These are phyloP conservation scores for Diutina catenulata DNA, from an alignment of 1,139 yeast genomes.

Conservation along the genomic window DNA sequence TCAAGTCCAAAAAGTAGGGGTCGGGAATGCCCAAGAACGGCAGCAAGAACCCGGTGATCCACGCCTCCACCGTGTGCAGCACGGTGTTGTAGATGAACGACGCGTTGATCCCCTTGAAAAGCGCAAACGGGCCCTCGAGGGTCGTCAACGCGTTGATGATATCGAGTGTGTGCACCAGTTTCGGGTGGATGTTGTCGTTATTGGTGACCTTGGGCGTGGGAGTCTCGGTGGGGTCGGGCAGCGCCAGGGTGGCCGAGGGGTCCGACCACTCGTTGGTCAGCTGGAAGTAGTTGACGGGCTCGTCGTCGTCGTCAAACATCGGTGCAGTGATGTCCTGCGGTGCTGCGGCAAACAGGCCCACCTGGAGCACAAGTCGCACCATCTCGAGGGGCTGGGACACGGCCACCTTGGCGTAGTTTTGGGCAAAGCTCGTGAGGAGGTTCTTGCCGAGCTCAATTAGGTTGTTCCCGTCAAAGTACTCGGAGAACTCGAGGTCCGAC, in stretches of 20 bases:
- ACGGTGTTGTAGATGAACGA: conserved; percentile 70
- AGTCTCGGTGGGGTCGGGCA: conserved; percentile 3
- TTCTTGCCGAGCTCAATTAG: conserved; percentile 42
- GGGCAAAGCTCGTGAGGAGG: conserved; percentile 47
- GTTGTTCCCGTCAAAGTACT: conserved; percentile 50
- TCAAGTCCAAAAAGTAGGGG: conserved; percentile 73
- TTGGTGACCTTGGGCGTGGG: conserved; percentile 6
- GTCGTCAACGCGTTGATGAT: conserved; percentile 57
- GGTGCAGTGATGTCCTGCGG: conserved; percentile 5
- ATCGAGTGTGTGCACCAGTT: conserved; percentile 58
- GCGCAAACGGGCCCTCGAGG: conserved; percentile 74
- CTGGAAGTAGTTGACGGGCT: conserved; percentile 38
- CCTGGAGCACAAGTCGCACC: conserved; percentile 66
- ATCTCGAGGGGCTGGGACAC: conserved; percentile 86
- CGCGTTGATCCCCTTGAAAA: conserved; percentile 82
- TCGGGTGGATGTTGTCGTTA: conserved; percentile 38
- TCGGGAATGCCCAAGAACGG: conserved; percentile 83
- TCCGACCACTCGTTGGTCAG: conserved; percentile 9
- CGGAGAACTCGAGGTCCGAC: conserved; percentile 56
- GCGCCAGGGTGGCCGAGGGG: background rate
- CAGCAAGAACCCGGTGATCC: conserved; percentile 82
- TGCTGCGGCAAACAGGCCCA: conserved; percentile 43
- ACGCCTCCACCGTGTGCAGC: conserved; percentile 72
- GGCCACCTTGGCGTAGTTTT: conserved; percentile 55
- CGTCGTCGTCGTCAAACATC: conserved; percentile 27